Evolutionary conservation across 2,329 filamentous ascomycete genomes (phyloP), one percentile per base, ranked within the genome.

Genomic region (Trichoderma semiorbis): DNA sequence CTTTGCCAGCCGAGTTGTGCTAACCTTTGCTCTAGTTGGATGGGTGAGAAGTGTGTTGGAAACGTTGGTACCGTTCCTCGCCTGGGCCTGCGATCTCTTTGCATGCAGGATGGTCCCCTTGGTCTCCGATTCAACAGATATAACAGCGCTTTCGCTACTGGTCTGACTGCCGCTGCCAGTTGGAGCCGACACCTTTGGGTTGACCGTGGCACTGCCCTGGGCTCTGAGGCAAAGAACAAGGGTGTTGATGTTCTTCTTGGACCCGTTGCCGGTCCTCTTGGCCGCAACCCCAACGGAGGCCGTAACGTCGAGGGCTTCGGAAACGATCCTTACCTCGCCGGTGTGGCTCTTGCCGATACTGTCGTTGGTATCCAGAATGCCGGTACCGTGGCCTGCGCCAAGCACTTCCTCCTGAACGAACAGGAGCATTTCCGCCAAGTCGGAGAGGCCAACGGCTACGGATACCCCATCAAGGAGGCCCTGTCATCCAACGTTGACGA

Each of bases 81-180:
- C 47, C 83, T 94, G 6, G 91, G 90, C 12, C 87, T 94, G 76
- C 89, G 87, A 75, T 86, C 90, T 30, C 84, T 97, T n/a, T 98
- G 95, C 80, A 84, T 96, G 85, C 94, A 97, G 77, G 95, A 97
- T 79, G 91, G 92, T 3, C 94, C 94, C 7, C 84, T 96, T 1
- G 95, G 94, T 73, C 84, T 97, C 71, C 92, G 94, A 67, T 87
- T 91, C 72, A 84, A 88, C 75, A 94, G 97, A 81, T 95, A 92
- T 81, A 90, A 90, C 78, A 95, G 93, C 43, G 94, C 91, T 1
- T 97, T 97, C 80, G 88, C 92, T 0, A 90, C 91, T 0, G 94
- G 92, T 62, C 86, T 94, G 75, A 94, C 93, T 7, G 88, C 93
- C 34, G 95, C 92, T 16, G 92, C 93, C n/a, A 93, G 94, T 0